Conservation (phyloP, 1,284 basidiomycete genomes). For the Xerocomus minutiporus region DNA sequence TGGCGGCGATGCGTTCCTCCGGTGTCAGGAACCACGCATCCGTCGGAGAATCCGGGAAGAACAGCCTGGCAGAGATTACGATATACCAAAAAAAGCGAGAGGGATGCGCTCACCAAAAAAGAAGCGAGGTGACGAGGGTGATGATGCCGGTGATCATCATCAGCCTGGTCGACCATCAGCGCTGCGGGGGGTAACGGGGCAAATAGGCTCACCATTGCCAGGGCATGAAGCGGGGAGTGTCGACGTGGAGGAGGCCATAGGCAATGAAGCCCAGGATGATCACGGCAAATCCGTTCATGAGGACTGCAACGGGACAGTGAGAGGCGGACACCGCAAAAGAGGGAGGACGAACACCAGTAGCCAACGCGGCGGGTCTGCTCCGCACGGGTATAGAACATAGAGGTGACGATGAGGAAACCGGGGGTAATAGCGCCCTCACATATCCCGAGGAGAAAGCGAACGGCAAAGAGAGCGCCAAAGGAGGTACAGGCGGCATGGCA, state of each 20-base stretch:
- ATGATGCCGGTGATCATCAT: conserved; percentile 59
- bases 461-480: conserved; percentile 49
- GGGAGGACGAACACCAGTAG: conserved; percentile 60
- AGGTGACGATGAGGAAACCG: conserved; percentile 70
- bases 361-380: conserved; percentile 72
- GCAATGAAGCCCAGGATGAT: conserved; percentile 65
- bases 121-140: conserved; percentile 54
- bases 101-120: conserved; percentile 44
- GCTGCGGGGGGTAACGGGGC: not conserved
- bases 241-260: conserved; percentile 47
- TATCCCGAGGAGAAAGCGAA: conserved; percentile 51
- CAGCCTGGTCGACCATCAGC: conserved; percentile 36
- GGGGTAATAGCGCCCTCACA: conserved; percentile 73
- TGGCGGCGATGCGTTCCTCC: conserved; percentile 61
- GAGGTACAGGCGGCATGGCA: conserved; percentile 52
- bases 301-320: conserved; percentile 35
- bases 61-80: conserved; percentile 42
- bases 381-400: conserved; percentile 73
- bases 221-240: conserved; percentile 42
- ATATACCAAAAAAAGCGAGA: conserved; percentile 2
- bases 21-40: conserved; percentile 66
- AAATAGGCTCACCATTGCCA: conserved; percentile 47
- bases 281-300: conserved; percentile 59
- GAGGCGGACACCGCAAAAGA: conserved; percentile 2
- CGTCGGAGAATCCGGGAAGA: conserved; percentile 73